phyloP scores from a whole-genome alignment of 495 filamentous ascomycete species.

The Penicillium tannophilum region DNA sequence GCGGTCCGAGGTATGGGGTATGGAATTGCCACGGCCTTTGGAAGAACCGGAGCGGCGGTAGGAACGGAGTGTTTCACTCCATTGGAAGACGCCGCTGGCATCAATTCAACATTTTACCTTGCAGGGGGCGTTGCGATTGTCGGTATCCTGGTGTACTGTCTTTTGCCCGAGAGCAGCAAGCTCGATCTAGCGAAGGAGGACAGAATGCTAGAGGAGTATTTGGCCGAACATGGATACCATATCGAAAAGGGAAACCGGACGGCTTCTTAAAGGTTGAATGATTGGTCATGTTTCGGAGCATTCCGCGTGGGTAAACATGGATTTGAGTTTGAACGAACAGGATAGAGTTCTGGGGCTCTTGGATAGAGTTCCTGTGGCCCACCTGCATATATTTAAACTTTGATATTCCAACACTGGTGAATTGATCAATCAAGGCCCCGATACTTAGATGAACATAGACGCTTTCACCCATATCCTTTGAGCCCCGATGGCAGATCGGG shows the following conservation, averaged over 20 bases:
- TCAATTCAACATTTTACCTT: slow-evolving; percentile 37
- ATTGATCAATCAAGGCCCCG: too few species aligned
- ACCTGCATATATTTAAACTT: too few species aligned
- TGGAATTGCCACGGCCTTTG: slow-evolving; percentile 38
- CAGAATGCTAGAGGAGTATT: slow-evolving; percentile 24
- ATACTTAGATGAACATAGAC: too few species aligned
- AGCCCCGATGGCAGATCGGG: too few species aligned
- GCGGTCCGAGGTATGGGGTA: slow-evolving; percentile 42
- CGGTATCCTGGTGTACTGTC: slow-evolving; percentile 34
- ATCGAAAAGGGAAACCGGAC: slow-evolving; percentile 29
- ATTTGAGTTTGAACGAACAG: neutral
- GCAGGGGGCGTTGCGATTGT: slow-evolving; percentile 32
- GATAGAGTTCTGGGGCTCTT: neutral
- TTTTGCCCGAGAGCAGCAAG: slow-evolving; percentile 38
- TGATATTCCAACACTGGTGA: too few species aligned
- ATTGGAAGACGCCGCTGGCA: slow-evolving; percentile 29
- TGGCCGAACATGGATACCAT: slow-evolving; percentile 40
- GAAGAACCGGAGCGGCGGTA: slow-evolving; percentile 37
- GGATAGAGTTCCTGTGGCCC: too few species aligned
- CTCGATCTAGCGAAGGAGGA: slow-evolving; percentile 37
- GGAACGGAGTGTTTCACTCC: slow-evolving; percentile 40
- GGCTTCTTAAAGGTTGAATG: neutral
- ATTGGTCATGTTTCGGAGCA: neutral
- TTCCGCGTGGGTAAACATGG: neutral
- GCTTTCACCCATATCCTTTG: too few species aligned